Percentiles rank a stretch among this genome's conserved stretches.
Evolutionary conservation across 768 basidiomycete species (phyloP).

Genomic region (Termitomyces sp.): DNA sequence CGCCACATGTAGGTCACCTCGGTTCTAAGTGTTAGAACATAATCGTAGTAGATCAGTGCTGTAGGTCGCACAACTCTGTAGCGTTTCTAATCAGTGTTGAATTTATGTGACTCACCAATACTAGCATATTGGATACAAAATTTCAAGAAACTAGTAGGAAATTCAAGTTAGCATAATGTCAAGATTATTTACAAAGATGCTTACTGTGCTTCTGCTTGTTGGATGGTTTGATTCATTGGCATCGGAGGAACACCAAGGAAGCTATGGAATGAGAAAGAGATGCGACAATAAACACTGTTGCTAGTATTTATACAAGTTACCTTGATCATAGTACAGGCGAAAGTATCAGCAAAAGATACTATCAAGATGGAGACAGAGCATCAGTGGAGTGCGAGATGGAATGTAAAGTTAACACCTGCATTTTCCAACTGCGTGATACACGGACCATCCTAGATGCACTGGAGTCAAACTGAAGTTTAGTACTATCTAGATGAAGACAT

Average conservation of each 20-base stretch:
- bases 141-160: neutral
- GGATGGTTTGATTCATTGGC: neutral
- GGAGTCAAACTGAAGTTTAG: no score
- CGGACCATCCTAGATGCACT: no score
- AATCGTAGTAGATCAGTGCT: constrained; percentile 18
- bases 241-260: neutral
- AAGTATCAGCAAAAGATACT: neutral
- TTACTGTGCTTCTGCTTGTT: neutral
- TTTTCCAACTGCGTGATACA: no score
- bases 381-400: no score
- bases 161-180: neutral
- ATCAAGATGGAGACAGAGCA: no score
- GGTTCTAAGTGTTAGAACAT: constrained; percentile 20
- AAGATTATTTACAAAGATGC: neutral
- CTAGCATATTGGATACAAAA: constrained; percentile 2
- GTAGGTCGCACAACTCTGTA: neutral
- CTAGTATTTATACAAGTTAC: neutral
- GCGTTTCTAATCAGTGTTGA: neutral
- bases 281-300: neutral
- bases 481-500: no score
- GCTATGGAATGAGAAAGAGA: no score
- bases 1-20: constrained; percentile 25
- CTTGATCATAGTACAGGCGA: no score
- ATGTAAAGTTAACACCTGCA: no score
- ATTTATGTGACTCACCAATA: neutral